Evolutionary conservation across 1,284 basidiomycete genomes (phyloP).

Genomic region (Leccinum insolens): DNA sequence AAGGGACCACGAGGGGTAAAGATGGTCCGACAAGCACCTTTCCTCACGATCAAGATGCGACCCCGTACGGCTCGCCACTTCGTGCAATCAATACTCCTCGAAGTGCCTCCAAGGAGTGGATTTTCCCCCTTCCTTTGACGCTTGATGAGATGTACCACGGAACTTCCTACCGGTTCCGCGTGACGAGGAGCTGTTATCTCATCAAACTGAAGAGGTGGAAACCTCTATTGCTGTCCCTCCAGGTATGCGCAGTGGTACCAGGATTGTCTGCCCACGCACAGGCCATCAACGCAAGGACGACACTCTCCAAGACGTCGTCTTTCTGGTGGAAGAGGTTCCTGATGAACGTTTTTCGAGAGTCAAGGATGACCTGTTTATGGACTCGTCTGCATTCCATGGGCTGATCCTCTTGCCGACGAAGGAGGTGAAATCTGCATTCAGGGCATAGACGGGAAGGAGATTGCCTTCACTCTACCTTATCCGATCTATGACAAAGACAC

Average conservation of each 20-base stretch:
- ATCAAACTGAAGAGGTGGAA: slow-evolving; percentile 70
- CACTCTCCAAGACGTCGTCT: slow-evolving; percentile 76
- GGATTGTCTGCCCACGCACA: slow-evolving; percentile 72
- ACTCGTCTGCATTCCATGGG: slow-evolving; percentile 68
- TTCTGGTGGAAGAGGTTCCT: slow-evolving; percentile 76
- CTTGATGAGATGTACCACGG: slow-evolving; percentile 89
- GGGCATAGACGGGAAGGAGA: slow-evolving; percentile 72
- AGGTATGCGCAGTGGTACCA: slow-evolving; percentile 74
- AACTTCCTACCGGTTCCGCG: slow-evolving; percentile 77
- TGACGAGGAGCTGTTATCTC: slow-evolving; percentile 69
- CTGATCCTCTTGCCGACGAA: slow-evolving; percentile 57
- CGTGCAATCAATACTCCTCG: slow-evolving; percentile 40
- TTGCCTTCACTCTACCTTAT: slow-evolving; percentile 64
- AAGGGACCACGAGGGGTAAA: slow-evolving; percentile 12
- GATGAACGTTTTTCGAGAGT: slow-evolving; percentile 72
- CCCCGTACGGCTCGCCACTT: slow-evolving; percentile 37
- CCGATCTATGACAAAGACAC: slow-evolving; percentile 63
- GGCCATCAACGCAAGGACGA: slow-evolving; percentile 78
- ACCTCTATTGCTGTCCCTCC: slow-evolving; percentile 77
- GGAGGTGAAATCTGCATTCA: slow-evolving; percentile 58
- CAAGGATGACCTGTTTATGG: slow-evolving; percentile 73
- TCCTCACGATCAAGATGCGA: slow-evolving; percentile 36
- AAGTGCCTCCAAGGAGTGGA: slow-evolving; percentile 49
- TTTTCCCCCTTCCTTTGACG: slow-evolving; percentile 72
- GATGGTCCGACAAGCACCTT: slow-evolving; percentile 17